Conservation (phyloP, 768 basidiomycete genomes). For the Sistotremastrum niveocremeum region DNA sequence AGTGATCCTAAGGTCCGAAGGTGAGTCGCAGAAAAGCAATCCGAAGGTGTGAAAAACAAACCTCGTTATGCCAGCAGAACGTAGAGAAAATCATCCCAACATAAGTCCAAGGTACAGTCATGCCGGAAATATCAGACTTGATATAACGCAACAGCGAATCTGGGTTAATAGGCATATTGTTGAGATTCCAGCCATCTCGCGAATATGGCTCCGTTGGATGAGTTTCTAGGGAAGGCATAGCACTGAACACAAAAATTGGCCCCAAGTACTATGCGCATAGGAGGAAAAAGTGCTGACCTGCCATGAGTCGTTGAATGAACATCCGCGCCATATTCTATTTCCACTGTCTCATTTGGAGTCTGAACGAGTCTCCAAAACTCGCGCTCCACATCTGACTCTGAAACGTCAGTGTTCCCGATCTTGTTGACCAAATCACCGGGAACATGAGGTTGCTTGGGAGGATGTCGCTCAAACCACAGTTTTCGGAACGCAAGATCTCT, state of each 20-base stretch:
- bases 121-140: slow-evolving; percentile 97
- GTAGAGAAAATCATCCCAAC: slow-evolving; percentile 99
- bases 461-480: slow-evolving; percentile 77
- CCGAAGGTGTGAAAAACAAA: slow-evolving; percentile 19
- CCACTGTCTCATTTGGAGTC: slow-evolving; percentile 79
- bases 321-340: slow-evolving; percentile 99
- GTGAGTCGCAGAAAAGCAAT: slow-evolving; percentile 2
- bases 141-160: slow-evolving; percentile 94
- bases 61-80: slow-evolving; percentile 99
- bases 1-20: slow-evolving; percentile 60
- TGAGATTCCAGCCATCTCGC: slow-evolving; percentile 92
- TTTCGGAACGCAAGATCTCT: slow-evolving; percentile 82
- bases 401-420: slow-evolving; percentile 50
- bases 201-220: slow-evolving; percentile 81
- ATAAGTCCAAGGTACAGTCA: slow-evolving; percentile 99
- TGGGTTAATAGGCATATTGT: slow-evolving; percentile 87
- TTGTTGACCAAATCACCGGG: slow-evolving; percentile 37
- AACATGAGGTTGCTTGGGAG: slow-evolving; percentile 26
- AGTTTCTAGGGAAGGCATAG: slow-evolving; percentile 90
- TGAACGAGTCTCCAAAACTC: slow-evolving; percentile 98
- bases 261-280: slow-evolving; percentile 2
- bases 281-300: slow-evolving; percentile 41
- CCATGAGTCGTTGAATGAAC: slow-evolving; percentile 96
- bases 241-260: slow-evolving; percentile 32
- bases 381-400: slow-evolving; percentile 82